These are phyloP conservation scores for Heritiera fomes DNA, from an alignment of 345 rosid genomes.

Conservation along the genomic window DNA sequence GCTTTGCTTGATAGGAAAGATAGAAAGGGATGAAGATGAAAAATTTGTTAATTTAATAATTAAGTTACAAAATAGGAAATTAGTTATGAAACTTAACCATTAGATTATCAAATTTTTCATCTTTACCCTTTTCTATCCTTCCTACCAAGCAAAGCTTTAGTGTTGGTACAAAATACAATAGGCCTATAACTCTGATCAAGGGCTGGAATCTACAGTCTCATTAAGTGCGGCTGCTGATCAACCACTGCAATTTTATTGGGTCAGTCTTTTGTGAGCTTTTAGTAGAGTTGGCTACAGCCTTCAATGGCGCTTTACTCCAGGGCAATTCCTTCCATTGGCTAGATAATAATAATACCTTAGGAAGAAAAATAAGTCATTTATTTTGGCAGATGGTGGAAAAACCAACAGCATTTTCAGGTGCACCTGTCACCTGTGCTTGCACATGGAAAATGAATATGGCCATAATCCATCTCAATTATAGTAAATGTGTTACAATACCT, in stretches of 20 bases:
- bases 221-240: background rate
- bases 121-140: too few species aligned
- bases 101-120: too few species aligned
- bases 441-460: background rate
- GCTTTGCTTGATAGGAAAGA: too few species aligned
- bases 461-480: background rate
- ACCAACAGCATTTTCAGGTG: background rate
- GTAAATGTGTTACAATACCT: background rate
- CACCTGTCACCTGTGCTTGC: background rate
- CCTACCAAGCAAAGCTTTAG: background rate
- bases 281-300: background rate
- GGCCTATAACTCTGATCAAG: background rate
- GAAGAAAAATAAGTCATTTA: background rate
- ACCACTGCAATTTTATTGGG: conserved; percentile 1
- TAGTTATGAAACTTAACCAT: too few species aligned
- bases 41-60: too few species aligned
- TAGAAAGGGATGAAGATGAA: too few species aligned
- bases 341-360: background rate
- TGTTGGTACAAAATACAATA: background rate
- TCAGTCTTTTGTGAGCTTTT: background rate
- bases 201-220: background rate
- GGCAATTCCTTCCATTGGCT: background rate
- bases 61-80: too few species aligned
- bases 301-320: background rate
- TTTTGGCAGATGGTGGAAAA: conserved; percentile 12